A percentile compares a stretch with the other conserved stretches of the same genome.
Evolutionary conservation across 768 basidiomycete genomes (phyloP).

Genomic region (Dacryopinax spathularia): DNA sequence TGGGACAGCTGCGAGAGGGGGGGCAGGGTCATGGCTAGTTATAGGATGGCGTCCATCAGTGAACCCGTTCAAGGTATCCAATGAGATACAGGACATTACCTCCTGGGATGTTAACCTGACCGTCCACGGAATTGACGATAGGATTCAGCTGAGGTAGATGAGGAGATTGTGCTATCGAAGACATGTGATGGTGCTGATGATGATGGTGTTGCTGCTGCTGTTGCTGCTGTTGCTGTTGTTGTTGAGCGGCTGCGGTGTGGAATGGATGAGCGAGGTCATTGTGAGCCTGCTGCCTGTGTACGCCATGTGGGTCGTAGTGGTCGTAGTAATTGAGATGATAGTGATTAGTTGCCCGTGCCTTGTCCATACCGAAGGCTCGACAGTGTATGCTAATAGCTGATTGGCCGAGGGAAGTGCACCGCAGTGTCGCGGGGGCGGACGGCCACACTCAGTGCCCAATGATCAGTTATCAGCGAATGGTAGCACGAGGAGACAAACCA

Average conservation of each 20-base stretch:
- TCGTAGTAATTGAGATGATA: background rate
- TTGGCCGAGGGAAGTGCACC: conserved; percentile 3
- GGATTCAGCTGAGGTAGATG: background rate
- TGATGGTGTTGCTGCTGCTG: background rate
- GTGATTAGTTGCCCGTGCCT: background rate
- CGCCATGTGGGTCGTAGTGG: background rate
- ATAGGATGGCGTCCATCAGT: too few species aligned
- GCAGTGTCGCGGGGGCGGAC: conserved; percentile 3
- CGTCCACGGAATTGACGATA: background rate
- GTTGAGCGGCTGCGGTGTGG: background rate
- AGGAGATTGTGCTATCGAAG: background rate
- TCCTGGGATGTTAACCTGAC: background rate
- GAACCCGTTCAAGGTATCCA: background rate
- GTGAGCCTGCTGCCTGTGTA: background rate
- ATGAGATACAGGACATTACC: background rate
- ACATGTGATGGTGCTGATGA: background rate
- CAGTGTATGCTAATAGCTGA: background rate
- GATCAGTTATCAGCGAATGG: conserved; percentile 1
- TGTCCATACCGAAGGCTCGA: background rate
- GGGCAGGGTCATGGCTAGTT: background rate
- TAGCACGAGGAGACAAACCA: background rate
- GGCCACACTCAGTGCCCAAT: background rate
- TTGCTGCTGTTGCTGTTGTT: background rate
- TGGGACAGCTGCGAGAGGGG: background rate
- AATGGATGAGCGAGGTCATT: background rate